Conservation (phyloP, 2,329 filamentous ascomycete species). For the Ophiostoma angusticollis region DNA sequence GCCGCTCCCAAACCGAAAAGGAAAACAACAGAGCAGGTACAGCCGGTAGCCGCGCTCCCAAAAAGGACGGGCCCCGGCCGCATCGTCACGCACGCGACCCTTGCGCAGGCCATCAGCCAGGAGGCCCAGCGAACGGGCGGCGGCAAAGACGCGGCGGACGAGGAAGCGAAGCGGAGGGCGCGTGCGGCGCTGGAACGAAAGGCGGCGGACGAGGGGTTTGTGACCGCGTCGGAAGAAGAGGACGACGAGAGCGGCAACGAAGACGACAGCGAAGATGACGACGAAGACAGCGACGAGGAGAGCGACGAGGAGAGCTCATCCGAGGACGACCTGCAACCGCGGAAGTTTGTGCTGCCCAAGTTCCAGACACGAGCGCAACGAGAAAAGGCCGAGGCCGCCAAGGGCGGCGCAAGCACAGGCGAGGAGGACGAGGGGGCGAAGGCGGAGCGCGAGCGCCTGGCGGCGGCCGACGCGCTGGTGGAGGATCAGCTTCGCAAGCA, state of each 20-base stretch:
- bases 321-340: constrained; percentile 43
- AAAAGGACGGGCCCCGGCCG: constrained; percentile 44
- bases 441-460: constrained; percentile 46
- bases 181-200: constrained; percentile 32
- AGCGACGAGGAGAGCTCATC: constrained; percentile 36
- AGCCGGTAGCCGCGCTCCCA: constrained; percentile 26
- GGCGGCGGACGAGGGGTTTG: constrained; percentile 49
- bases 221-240: constrained; percentile 41
- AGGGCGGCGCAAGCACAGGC: constrained; percentile 2
- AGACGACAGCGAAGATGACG: constrained; percentile 19
- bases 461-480: constrained; percentile 64
- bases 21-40: constrained; percentile 11
- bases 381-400: constrained; percentile 17
- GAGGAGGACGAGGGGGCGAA: constrained; percentile 15
- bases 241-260: constrained; percentile 26
- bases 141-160: constrained; percentile 26
- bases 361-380: constrained; percentile 50
- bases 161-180: constrained; percentile 32
- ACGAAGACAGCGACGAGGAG: constrained; percentile 26
- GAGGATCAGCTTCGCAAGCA: constrained; percentile 82
- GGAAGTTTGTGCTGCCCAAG: constrained; percentile 49
- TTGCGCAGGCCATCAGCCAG: constrained; percentile 19
- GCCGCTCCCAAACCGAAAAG: constrained; percentile 18
- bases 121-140: constrained; percentile 28
- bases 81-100: constrained; percentile 26